These are phyloP conservation scores for Ceratocystis ficicola DNA, from an alignment of 2,329 filamentous ascomycete species.

Conservation along the genomic window DNA sequence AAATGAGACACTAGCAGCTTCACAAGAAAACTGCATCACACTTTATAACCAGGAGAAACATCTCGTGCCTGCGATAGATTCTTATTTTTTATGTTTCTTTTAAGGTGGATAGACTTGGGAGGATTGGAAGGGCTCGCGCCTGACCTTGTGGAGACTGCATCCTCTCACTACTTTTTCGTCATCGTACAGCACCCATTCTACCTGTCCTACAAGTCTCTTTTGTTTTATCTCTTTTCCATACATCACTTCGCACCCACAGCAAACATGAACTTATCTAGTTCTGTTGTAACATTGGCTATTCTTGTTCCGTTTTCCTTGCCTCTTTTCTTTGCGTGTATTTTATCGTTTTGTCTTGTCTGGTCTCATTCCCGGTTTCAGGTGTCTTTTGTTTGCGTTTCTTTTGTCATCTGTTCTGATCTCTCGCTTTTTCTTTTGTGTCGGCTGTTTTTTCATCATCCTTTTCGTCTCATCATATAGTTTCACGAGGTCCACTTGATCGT, in stretches of 20 bases:
- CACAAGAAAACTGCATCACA: background rate
- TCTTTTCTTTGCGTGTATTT: too few species aligned
- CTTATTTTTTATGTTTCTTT: background rate
- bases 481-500: too few species aligned
- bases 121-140: too few species aligned
- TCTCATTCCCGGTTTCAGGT: too few species aligned
- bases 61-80: background rate
- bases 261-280: too few species aligned
- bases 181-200: too few species aligned
- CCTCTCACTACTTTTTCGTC: too few species aligned
- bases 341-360: too few species aligned
- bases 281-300: too few species aligned
- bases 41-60: background rate
- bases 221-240: background rate
- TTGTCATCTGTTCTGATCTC: background rate
- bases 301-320: too few species aligned
- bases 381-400: constrained; percentile 8
- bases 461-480: too few species aligned
- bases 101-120: background rate
- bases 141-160: too few species aligned
- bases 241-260: background rate
- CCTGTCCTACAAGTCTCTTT: background rate
- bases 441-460: background rate
- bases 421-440: background rate
- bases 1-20: background rate